A percentile compares a stretch with the other conserved stretches of the same genome.
These are phyloP conservation scores for Aphanomyces cochlioides DNA, from an alignment of 352 stramenopile genomes.

Conservation along the genomic window DNA sequence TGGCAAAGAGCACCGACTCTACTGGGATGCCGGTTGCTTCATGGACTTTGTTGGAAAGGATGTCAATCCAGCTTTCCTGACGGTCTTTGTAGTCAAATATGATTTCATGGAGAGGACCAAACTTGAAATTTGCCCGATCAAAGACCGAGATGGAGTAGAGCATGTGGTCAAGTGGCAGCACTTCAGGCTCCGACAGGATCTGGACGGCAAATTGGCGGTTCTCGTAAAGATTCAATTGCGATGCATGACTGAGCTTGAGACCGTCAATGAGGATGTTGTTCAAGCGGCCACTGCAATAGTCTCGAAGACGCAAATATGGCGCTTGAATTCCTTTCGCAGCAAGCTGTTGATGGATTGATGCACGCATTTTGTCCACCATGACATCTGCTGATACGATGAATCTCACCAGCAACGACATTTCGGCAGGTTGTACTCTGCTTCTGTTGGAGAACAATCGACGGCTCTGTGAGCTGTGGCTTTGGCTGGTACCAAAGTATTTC, in stretches of 20 bases:
- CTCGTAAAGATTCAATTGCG: conserved; percentile 68
- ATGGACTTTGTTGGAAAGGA: conserved; percentile 42
- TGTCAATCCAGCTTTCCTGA: conserved; percentile 31
- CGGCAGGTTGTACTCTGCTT: conserved; percentile 48
- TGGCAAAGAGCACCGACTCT: conserved; percentile 53
- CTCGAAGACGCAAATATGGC: conserved; percentile 55
- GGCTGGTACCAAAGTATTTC: conserved; percentile 57
- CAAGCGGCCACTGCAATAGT: conserved; percentile 62
- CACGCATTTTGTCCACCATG: conserved; percentile 63
- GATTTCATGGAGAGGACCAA: conserved; percentile 31
- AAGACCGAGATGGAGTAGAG: conserved; percentile 67
- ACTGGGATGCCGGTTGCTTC: conserved; percentile 45
- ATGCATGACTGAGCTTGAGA: conserved; percentile 57
- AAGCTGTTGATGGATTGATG: conserved; percentile 45
- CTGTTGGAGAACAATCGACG: conserved; percentile 40
- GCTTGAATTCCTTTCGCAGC: conserved; percentile 43
- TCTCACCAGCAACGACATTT: conserved; percentile 53
- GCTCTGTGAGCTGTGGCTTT: not conserved
- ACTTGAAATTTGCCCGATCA: conserved; percentile 40
- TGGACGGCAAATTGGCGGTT: conserved; percentile 68
- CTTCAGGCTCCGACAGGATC: conserved; percentile 56
- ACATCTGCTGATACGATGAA: conserved; percentile 76
- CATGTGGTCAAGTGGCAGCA: conserved; percentile 43
- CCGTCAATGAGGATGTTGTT: conserved; percentile 62
- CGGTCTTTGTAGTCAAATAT: conserved; percentile 39